These are phyloP conservation scores for Nicotiana otophora DNA, from an alignment of 257 asterid genomes.

Conservation along the genomic window DNA sequence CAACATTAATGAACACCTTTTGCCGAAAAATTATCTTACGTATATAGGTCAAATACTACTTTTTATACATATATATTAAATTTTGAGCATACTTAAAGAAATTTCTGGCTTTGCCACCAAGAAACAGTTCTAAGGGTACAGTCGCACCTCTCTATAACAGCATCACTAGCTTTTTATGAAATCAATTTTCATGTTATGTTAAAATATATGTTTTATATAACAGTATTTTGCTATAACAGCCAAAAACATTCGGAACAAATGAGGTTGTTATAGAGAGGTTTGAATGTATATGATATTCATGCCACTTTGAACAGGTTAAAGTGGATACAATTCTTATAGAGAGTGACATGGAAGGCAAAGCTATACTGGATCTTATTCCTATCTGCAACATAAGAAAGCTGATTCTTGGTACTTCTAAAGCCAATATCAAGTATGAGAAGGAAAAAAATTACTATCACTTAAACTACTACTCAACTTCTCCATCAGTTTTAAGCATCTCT, in stretches of 20 bases:
- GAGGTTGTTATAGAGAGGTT: too few relatives aligned
- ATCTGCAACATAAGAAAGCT: conserved; percentile 60
- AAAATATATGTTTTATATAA: too few relatives aligned
- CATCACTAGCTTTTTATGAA: too few relatives aligned
- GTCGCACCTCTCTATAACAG: too few relatives aligned
- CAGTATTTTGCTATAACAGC: too few relatives aligned
- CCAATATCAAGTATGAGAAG: conserved; percentile 31
- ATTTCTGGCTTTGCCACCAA: too few relatives aligned
- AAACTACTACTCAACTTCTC: background rate
- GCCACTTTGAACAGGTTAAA: conserved; percentile 33
- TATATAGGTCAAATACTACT: background rate
- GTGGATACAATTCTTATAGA: conserved; percentile 72
- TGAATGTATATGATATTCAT: background rate
- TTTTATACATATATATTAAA: too few relatives aligned
- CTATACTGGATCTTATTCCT: conserved; percentile 75
- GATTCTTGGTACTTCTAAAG: conserved; percentile 50
- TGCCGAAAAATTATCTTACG: background rate
- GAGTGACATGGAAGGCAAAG: conserved; percentile 65
- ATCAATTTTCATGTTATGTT: too few relatives aligned
- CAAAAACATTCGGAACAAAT: too few relatives aligned
- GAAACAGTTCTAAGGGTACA: too few relatives aligned
- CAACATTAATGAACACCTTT: background rate
- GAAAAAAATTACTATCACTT: too few relatives aligned
- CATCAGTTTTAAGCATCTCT: background rate
- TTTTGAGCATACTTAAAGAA: too few relatives aligned